Conservation (phyloP, 805 yeast genomes). For the Suhomyces vadensis region DNA sequence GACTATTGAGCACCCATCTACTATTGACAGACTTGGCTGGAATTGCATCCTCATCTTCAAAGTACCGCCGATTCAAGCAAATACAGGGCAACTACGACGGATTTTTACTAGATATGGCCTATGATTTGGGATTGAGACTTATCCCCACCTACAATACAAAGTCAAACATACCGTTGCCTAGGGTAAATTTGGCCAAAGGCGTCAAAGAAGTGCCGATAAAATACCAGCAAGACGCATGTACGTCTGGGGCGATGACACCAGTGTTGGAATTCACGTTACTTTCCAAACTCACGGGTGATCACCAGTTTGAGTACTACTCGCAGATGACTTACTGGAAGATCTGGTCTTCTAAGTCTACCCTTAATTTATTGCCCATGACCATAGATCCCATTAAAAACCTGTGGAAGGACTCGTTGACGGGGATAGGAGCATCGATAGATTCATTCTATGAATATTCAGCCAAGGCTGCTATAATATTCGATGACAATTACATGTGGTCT, state of each 20-base stretch:
- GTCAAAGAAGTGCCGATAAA: slow-evolving; percentile 43
- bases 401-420: slow-evolving; percentile 64
- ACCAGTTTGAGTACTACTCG: slow-evolving; percentile 63
- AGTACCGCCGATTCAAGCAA: slow-evolving; percentile 16
- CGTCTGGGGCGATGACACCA: slow-evolving; percentile 86
- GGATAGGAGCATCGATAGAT: slow-evolving; percentile 89
- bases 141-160: slow-evolving; percentile 68
- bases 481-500: slow-evolving; percentile 64
- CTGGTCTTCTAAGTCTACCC: slow-evolving; percentile 64
- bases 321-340: slow-evolving; percentile 63
- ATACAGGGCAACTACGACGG: slow-evolving; percentile 59
- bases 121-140: slow-evolving; percentile 71
- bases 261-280: slow-evolving; percentile 77
- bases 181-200: slow-evolving; percentile 68
- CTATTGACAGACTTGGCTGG: slow-evolving; percentile 35
- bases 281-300: slow-evolving; percentile 73
- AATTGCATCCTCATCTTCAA: too few relatives aligned
- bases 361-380: slow-evolving; percentile 77
- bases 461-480: slow-evolving; percentile 69
- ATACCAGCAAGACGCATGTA: slow-evolving; percentile 67
- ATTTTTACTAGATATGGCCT: slow-evolving; percentile 66
- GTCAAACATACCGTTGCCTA: slow-evolving; percentile 71
- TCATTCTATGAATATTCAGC: slow-evolving; percentile 88
- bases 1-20: slow-evolving; percentile 75
- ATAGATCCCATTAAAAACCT: slow-evolving; percentile 57